Percentiles rank a stretch among this genome's conserved stretches.
Conservation (phyloP, 179 eudicot genomes). For the Amaranthus tricolor region DNA sequence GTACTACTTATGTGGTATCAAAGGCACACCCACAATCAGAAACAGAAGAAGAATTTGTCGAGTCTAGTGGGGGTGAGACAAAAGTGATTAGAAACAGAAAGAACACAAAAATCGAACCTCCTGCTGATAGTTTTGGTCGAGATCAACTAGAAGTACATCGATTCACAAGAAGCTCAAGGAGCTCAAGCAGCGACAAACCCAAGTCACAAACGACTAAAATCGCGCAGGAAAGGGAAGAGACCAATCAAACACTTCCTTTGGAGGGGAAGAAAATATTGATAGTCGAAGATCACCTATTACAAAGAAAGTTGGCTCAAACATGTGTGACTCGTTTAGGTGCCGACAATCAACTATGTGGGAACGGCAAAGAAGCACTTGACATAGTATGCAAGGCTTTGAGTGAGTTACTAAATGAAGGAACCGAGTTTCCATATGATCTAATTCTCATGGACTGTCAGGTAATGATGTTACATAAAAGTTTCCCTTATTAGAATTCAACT, state of each 20-base stretch:
- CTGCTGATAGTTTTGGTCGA: neutral
- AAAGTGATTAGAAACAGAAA: neutral
- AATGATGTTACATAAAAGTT: neutral
- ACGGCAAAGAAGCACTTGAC: slow-evolving; percentile 32
- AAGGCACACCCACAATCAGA: slow-evolving; percentile 14
- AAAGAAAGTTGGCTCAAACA: slow-evolving; percentile 20
- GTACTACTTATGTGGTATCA: slow-evolving; percentile 15
- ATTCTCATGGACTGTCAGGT: slow-evolving; percentile 88
- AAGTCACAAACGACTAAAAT: neutral
- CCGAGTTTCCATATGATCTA: slow-evolving; percentile 27
- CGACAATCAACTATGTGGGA: slow-evolving; percentile 24
- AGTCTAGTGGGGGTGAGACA: slow-evolving; percentile 8
- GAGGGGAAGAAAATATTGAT: slow-evolving; percentile 27
- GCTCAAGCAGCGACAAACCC: slow-evolving; percentile 2
- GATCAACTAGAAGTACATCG: neutral
- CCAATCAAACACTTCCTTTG: slow-evolving; percentile 12
- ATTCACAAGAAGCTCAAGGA: neutral
- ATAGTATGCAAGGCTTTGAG: slow-evolving; percentile 20
- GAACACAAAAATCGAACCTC: neutral
- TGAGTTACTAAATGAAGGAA: neutral
- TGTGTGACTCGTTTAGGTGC: slow-evolving; percentile 24
- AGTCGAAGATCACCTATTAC: slow-evolving; percentile 24
- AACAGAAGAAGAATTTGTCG: slow-evolving; percentile 1
- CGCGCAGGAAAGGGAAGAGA: neutral
- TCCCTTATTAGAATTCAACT: neutral